A percentile compares a stretch with the other conserved stretches of the same genome.
Conservation (phyloP, 2,329 filamentous ascomycete genomes). For the Rutstroemia sydowiana region DNA sequence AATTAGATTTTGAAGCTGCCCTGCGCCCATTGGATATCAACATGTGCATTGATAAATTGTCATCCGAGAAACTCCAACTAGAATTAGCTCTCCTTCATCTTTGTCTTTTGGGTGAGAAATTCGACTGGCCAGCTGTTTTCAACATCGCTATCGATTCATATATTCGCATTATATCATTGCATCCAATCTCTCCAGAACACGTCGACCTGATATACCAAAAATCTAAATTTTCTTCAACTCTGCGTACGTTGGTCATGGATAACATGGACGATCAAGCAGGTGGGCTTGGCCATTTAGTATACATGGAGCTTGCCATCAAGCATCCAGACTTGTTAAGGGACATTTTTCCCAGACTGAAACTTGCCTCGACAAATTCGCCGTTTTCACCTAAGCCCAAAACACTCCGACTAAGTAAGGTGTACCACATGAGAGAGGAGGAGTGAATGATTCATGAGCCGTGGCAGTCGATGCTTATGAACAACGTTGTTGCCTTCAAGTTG, state of each 20-base stretch:
- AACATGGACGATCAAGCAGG: background rate
- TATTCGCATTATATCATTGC: conserved; percentile 2
- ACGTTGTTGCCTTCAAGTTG: too few species aligned
- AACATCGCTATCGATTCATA: conserved; percentile 14
- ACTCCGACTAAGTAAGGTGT: too few species aligned
- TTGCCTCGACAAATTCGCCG: background rate
- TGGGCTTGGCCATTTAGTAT: background rate
- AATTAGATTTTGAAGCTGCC: too few species aligned
- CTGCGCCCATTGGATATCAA: too few species aligned
- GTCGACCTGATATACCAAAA: conserved; percentile 8
- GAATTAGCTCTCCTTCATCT: conserved; percentile 12
- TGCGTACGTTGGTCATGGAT: conserved; percentile 2
- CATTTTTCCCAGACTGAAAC: background rate
- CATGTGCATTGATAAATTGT: too few species aligned
- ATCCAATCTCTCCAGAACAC: background rate
- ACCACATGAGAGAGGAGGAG: background rate
- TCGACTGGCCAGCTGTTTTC: conserved; percentile 13
- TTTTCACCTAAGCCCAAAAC: too few species aligned
- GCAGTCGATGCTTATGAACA: too few species aligned
- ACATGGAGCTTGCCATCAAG: background rate
- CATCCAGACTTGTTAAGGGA: background rate
- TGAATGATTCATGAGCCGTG: too few species aligned
- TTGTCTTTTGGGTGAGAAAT: conserved; percentile 14
- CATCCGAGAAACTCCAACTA: background rate
- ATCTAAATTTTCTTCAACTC: background rate